A percentile compares a stretch with the other conserved stretches of the same genome.
Conservation (phyloP, 129 eudicot species). For the Tagetes patula region DNA sequence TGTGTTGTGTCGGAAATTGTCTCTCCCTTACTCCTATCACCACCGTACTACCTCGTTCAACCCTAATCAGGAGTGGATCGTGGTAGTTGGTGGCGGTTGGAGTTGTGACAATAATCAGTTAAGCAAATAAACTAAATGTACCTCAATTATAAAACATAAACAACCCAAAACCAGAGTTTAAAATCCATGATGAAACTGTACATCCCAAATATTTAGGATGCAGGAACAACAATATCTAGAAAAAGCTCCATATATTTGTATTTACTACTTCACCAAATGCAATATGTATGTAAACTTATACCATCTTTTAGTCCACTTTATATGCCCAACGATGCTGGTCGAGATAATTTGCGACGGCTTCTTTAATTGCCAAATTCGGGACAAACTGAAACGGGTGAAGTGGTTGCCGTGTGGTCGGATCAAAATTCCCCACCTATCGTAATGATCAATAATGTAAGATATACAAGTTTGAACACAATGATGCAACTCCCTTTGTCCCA, state of each 20-base stretch:
- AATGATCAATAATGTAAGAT: constrained; percentile 22
- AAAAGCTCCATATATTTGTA: not conserved
- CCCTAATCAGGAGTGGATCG: not conserved
- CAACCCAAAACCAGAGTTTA: constrained; percentile 24
- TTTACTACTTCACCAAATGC: constrained; percentile 17
- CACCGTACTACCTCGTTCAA: constrained; percentile 21
- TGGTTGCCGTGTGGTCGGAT: constrained; percentile 75
- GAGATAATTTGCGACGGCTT: constrained; percentile 73
- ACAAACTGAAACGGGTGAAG: constrained; percentile 62
- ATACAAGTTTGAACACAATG: not conserved
- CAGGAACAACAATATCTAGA: constrained; percentile 9
- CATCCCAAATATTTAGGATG: constrained; percentile 18
- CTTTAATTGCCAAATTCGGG: constrained; percentile 89
- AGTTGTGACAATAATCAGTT: constrained; percentile 2
- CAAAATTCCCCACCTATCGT: constrained; percentile 83
- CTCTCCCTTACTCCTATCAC: constrained; percentile 20
- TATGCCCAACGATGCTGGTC: constrained; percentile 93
- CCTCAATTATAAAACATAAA: constrained; percentile 3
- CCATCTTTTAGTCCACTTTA: constrained; percentile 42
- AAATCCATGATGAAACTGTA: constrained; percentile 30
- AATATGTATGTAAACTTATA: constrained; percentile 8
- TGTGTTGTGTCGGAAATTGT: not conserved
- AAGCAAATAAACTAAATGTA: constrained; percentile 9
- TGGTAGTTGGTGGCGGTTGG: constrained; percentile 3
- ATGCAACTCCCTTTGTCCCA: constrained; percentile 1